A percentile compares a stretch with the other conserved stretches of the same genome.
These are phyloP conservation scores for Moricandia moricandioides DNA, from an alignment of 345 rosid genomes.

Conservation along the genomic window DNA sequence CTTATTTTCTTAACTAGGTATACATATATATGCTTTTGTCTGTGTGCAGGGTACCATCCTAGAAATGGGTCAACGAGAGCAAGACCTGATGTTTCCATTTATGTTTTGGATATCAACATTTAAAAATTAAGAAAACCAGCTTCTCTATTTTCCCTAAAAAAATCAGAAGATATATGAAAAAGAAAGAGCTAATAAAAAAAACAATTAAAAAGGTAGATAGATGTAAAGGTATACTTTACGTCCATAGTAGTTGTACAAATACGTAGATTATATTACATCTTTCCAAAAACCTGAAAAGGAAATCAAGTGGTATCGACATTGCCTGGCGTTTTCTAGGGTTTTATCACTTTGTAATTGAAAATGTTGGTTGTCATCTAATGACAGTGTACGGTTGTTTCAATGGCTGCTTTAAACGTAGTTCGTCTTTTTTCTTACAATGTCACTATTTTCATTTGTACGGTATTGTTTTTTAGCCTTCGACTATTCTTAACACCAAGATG, in stretches of 20 bases:
- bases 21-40: too few species aligned
- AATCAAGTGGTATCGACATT: conserved; percentile 16
- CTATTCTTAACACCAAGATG: neutral
- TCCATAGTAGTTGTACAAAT: neutral
- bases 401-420: conserved; percentile 36
- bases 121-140: too few species aligned
- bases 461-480: neutral
- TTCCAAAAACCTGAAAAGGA: neutral
- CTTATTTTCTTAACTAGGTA: too few species aligned
- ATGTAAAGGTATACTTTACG: neutral
- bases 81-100: neutral
- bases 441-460: conserved; percentile 26
- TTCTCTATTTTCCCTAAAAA: neutral
- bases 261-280: conserved; percentile 11
- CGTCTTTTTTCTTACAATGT: conserved; percentile 33
- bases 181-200: neutral
- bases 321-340: conserved; percentile 33
- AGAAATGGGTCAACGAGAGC: neutral
- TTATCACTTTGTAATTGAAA: conserved; percentile 25
- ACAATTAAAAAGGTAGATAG: neutral
- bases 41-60: neutral
- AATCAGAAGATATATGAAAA: neutral
- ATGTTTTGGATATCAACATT: too few species aligned
- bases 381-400: conserved; percentile 35
- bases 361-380: conserved; percentile 27